phyloP scores from a whole-genome alignment of 1,284 basidiomycete genomes.

The Ceratobasidium sp. region DNA sequence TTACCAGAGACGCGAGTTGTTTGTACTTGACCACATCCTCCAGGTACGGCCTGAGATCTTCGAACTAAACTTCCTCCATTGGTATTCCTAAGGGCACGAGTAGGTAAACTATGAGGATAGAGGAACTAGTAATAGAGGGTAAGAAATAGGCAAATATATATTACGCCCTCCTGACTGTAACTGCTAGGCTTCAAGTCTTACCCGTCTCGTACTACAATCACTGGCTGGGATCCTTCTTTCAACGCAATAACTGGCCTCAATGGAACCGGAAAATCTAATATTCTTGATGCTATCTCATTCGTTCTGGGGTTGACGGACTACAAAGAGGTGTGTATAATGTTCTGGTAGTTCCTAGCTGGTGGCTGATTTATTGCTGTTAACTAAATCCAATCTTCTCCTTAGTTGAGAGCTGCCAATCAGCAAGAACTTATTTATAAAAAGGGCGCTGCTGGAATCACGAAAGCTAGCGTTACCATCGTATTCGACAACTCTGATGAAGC shows the following conservation, averaged over 20 bases:
- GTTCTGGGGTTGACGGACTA: slow-evolving; percentile 97
- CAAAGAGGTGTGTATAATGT: slow-evolving; percentile 70
- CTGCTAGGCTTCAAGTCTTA: slow-evolving; percentile 92
- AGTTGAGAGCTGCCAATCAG: slow-evolving; percentile 96
- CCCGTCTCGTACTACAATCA: slow-evolving; percentile 93
- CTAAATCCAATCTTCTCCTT: background rate
- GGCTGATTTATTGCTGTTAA: slow-evolving; percentile 10
- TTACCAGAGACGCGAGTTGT: slow-evolving; percentile 12
- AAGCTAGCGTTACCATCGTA: slow-evolving; percentile 98
- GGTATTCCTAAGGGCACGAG: background rate
- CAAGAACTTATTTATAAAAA: slow-evolving; percentile 99
- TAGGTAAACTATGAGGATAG: slow-evolving; percentile 70
- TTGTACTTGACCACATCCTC: slow-evolving; percentile 28
- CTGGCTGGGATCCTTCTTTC: slow-evolving; percentile 95
- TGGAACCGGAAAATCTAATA: slow-evolving; percentile 96
- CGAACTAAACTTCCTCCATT: background rate
- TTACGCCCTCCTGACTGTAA: background rate
- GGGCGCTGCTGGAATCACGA: slow-evolving; percentile 96
- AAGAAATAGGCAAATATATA: slow-evolving; percentile 16
- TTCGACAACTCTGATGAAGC: slow-evolving; percentile 97
- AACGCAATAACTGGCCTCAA: slow-evolving; percentile 98
- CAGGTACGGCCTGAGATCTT: background rate
- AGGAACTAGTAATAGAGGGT: slow-evolving; percentile 85
- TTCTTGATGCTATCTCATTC: slow-evolving; percentile 97
- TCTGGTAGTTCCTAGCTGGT: background rate